Evolutionary conservation across 331 rosid species (phyloP).

Genomic region (Pyracantha coccinea): DNA sequence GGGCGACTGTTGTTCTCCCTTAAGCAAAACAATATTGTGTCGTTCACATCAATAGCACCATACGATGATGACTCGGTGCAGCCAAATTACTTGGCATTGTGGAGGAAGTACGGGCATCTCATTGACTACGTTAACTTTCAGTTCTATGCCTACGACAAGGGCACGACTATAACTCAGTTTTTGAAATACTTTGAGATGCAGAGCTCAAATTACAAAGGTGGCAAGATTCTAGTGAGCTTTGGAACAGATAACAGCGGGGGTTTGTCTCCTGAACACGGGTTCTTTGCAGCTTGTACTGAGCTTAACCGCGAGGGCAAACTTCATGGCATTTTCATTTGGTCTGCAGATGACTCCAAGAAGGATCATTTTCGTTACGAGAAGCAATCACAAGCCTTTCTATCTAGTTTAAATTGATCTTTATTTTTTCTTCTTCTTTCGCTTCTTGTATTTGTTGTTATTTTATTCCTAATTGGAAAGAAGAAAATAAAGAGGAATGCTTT

Average conservation of each 20-base stretch:
- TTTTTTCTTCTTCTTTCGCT: background rate
- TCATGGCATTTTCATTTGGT: slow-evolving; percentile 24
- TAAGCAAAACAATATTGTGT: slow-evolving; percentile 9
- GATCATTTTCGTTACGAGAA: slow-evolving; percentile 8
- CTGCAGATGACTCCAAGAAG: slow-evolving; percentile 13
- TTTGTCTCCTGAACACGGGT: slow-evolving; percentile 15
- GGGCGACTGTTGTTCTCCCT: slow-evolving; percentile 12
- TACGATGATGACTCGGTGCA: slow-evolving; percentile 10
- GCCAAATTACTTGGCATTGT: slow-evolving; percentile 22
- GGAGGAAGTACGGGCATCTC: slow-evolving; percentile 18
- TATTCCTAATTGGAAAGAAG: background rate
- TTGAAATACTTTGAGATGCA: slow-evolving; percentile 8
- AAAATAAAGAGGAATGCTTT: background rate
- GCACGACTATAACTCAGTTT: slow-evolving; percentile 6
- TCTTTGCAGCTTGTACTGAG: slow-evolving; percentile 16
- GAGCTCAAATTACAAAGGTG: slow-evolving; percentile 13
- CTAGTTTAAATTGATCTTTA: background rate
- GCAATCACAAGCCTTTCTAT: slow-evolving; percentile 15
- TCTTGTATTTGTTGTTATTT: background rate
- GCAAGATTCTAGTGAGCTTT: slow-evolving; percentile 19
- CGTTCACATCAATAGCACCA: slow-evolving; percentile 24
- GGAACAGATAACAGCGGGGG: slow-evolving; percentile 18
- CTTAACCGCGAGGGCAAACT: slow-evolving; percentile 3
- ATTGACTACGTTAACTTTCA: slow-evolving; percentile 20
- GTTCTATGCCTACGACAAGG: slow-evolving; percentile 16